Evolutionary conservation across 257 asterid species (phyloP).

Genomic region (Jacaranda copaia): DNA sequence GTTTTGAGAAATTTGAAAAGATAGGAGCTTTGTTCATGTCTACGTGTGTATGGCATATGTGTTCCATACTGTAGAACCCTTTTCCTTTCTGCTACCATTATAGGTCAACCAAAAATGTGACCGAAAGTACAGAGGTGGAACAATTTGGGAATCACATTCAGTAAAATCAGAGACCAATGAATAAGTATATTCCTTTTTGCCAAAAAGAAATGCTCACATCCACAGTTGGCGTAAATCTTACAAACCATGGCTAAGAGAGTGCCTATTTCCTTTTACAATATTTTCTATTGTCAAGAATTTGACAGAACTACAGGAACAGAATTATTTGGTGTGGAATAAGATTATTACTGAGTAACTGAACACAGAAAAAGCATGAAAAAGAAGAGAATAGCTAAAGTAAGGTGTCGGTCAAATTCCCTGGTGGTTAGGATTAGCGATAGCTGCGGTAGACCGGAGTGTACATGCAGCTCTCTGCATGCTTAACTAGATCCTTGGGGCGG

Average conservation of each 20-base stretch:
- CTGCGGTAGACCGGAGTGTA: conserved; percentile 62
- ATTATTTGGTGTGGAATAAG: neutral
- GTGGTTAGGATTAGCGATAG: conserved; percentile 45
- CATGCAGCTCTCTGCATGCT: conserved; percentile 75
- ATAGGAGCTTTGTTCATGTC: too few relatives aligned
- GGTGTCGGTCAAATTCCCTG: neutral
- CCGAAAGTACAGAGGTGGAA: neutral
- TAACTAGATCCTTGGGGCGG: conserved; percentile 61
- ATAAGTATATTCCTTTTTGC: neutral
- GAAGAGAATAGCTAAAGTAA: neutral
- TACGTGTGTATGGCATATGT: too few relatives aligned
- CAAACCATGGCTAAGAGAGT: neutral
- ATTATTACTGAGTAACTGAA: neutral
- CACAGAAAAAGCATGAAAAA: neutral
- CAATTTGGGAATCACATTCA: neutral
- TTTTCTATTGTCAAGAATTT: neutral
- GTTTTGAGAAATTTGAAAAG: too few relatives aligned
- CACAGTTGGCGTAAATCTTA: neutral
- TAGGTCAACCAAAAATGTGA: neutral
- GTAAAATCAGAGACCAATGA: neutral
- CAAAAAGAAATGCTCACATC: neutral
- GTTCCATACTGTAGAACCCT: too few relatives aligned
- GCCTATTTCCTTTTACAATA: neutral
- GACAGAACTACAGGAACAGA: neutral
- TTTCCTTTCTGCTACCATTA: too few relatives aligned